phyloP scores from a whole-genome alignment of 2,329 filamentous ascomycete species.

The Lecanicillium sp. region DNA sequence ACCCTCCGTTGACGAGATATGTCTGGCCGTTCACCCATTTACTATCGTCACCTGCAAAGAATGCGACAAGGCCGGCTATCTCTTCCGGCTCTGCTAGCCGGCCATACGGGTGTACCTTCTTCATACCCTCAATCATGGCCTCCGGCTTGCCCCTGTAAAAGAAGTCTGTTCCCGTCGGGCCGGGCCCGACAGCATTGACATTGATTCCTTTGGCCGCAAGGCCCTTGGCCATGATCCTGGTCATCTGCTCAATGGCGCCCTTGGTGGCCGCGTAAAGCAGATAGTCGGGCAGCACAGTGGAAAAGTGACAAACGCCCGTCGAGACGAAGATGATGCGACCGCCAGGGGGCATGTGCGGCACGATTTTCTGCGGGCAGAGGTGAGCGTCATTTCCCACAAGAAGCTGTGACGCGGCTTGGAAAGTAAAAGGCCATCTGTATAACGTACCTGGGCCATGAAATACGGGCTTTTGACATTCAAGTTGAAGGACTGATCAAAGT shows the following conservation, averaged over 20 bases:
- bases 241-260: constrained; percentile 53
- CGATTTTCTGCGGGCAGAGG: constrained; percentile 33
- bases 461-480: constrained; percentile 52
- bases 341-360: constrained; percentile 41
- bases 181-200: constrained; percentile 32
- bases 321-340: constrained; percentile 45
- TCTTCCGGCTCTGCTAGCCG: constrained; percentile 14
- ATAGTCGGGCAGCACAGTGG: constrained; percentile 34
- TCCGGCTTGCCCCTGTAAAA: constrained; percentile 44
- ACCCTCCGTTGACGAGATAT: constrained; percentile 14
- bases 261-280: constrained; percentile 49
- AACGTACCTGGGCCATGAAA: constrained; percentile 37
- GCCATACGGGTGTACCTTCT: constrained; percentile 13
- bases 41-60: constrained; percentile 13
- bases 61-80: constrained; percentile 13
- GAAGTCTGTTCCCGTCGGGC: constrained; percentile 46
- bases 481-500: constrained; percentile 40
- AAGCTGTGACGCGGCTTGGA: no score
- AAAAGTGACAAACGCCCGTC: constrained; percentile 28
- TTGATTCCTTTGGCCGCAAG: constrained; percentile 42
- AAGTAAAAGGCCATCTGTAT: no score
- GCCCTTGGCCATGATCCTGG: constrained; percentile 46
- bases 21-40: constrained; percentile 14
- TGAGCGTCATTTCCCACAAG: no score
- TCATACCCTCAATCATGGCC: constrained; percentile 33